Conservation (phyloP, 2,329 filamentous ascomycete genomes). For the Elsinoe arachidis region DNA sequence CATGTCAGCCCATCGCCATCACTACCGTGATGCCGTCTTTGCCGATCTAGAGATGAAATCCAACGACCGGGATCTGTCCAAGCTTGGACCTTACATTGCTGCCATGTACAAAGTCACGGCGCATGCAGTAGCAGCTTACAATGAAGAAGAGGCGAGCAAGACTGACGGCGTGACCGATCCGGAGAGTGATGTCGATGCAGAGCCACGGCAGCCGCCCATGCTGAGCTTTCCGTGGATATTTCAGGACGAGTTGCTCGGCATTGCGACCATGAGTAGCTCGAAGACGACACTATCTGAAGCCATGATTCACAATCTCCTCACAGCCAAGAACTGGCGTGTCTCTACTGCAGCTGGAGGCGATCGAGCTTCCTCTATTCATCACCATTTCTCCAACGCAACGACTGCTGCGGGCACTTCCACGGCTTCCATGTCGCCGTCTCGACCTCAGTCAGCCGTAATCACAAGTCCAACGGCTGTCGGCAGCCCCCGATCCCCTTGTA, state of each 20-base stretch:
- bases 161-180: conserved; percentile 29
- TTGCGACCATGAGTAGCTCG: conserved; percentile 40
- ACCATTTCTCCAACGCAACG: background rate
- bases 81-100: conserved; percentile 63
- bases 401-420: no score
- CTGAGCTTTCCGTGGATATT: conserved; percentile 97
- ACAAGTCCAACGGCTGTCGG: no score
- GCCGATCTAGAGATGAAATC: conserved; percentile 50
- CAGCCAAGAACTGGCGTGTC: background rate
- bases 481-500: no score
- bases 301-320: background rate
- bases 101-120: conserved; percentile 84
- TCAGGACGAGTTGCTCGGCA: conserved; percentile 57
- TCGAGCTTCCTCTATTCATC: background rate
- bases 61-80: conserved; percentile 38
- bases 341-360: background rate
- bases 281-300: conserved; percentile 1
- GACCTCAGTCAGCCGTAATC: no score
- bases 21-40: conserved; percentile 59
- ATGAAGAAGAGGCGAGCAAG: conserved; percentile 35
- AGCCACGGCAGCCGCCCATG: conserved; percentile 55
- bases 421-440: no score
- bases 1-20: conserved; percentile 55
- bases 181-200: conserved; percentile 21
- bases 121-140: conserved; percentile 55